A percentile compares a stretch with the other conserved stretches of the same genome.
Conservation (phyloP, 2,329 filamentous ascomycete species). For the Epicoccum nigrum region DNA sequence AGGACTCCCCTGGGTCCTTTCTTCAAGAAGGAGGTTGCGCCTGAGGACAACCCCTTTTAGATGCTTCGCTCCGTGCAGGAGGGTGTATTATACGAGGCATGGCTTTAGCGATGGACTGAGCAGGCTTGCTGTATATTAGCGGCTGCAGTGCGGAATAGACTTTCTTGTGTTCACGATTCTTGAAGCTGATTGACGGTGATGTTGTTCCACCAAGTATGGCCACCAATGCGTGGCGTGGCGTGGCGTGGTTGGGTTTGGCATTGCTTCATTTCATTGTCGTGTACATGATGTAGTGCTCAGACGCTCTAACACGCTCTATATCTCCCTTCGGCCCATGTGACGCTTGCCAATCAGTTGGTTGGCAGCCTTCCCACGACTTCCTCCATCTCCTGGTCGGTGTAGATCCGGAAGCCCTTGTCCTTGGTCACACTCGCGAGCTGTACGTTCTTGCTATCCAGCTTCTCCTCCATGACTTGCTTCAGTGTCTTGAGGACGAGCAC, state of each 20-base stretch:
- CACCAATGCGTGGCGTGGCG: too few species aligned
- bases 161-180: constrained; percentile 22
- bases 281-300: constrained; percentile 22
- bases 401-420: constrained; percentile 98
- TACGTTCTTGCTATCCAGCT: constrained; percentile 97
- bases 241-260: constrained; percentile 15
- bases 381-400: constrained; percentile 97
- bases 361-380: constrained; percentile 82
- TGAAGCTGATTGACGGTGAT: background rate
- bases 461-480: constrained; percentile 99
- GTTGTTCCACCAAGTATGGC: too few species aligned
- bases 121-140: constrained; percentile 39
- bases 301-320: constrained; percentile 20
- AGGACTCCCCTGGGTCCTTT: constrained; percentile 66
- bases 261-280: constrained; percentile 35
- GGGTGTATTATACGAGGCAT: constrained; percentile 28
- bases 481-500: constrained; percentile 95
- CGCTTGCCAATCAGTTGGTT: constrained; percentile 49
- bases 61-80: constrained; percentile 5
- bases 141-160: constrained; percentile 38
- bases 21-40: constrained; percentile 63
- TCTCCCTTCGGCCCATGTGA: background rate
- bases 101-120: constrained; percentile 17
- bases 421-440: constrained; percentile 97
- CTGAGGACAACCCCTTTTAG: constrained; percentile 68